A percentile compares a stretch with the other conserved stretches of the same genome.
These are phyloP conservation scores for Millerozyma acaciae DNA, from an alignment of 805 yeast species.

Conservation along the genomic window DNA sequence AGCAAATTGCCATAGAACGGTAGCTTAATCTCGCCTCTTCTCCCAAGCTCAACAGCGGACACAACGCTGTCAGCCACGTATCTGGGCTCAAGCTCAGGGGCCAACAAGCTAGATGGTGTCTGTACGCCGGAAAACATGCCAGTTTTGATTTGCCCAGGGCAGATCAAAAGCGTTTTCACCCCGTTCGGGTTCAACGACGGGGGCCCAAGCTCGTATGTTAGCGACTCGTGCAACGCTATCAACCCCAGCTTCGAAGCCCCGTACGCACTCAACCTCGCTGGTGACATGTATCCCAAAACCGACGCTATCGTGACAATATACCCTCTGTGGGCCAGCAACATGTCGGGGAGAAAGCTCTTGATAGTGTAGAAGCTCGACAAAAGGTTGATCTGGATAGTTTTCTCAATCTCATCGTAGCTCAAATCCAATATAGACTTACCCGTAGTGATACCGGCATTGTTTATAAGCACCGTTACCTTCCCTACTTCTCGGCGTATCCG, in stretches of 20 bases:
- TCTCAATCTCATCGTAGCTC: slow-evolving; percentile 55
- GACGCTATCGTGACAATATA: slow-evolving; percentile 80
- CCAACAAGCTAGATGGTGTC: slow-evolving; percentile 72
- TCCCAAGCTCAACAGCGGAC: slow-evolving; percentile 54
- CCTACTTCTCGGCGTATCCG: slow-evolving; percentile 51
- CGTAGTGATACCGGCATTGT: slow-evolving; percentile 77
- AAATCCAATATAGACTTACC: slow-evolving; percentile 57
- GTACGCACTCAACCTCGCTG: slow-evolving; percentile 76
- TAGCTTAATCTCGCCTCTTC: slow-evolving; percentile 61
- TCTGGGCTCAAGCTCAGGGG: slow-evolving; percentile 75
- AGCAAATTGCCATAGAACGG: slow-evolving; percentile 77
- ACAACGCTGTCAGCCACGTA: slow-evolving; percentile 61
- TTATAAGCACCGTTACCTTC: slow-evolving; percentile 61
- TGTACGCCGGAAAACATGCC: slow-evolving; percentile 65
- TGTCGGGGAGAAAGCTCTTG: slow-evolving; percentile 68
- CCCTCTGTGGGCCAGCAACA: slow-evolving; percentile 62
- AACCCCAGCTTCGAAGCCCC: slow-evolving; percentile 90
- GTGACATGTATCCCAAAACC: slow-evolving; percentile 79
- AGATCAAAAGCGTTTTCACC: slow-evolving; percentile 68
- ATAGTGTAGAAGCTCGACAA: slow-evolving; percentile 66
- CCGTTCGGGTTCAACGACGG: slow-evolving; percentile 45
- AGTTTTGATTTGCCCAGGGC: slow-evolving; percentile 87
- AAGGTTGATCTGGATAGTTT: slow-evolving; percentile 63
- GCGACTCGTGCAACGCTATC: slow-evolving; percentile 78
- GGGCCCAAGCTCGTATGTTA: slow-evolving; percentile 64